Base-by-base conservation (phyloP, 2,329 filamentous ascomycete genomes). In the Xylaria sp. region DNA sequence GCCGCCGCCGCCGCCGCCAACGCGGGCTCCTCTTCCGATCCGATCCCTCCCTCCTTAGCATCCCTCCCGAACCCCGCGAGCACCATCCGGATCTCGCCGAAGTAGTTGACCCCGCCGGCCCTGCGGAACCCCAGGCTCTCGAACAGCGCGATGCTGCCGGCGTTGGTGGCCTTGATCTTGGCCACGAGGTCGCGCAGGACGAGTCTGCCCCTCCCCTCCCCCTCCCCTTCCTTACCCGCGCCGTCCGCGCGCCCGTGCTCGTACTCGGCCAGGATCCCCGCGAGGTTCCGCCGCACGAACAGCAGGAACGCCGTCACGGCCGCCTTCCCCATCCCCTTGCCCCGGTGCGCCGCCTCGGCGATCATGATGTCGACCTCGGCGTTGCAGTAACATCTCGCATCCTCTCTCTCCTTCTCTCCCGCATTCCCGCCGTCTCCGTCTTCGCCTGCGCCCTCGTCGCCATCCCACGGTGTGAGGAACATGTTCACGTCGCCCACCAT, bases 401-500 rank as follows among this genome's bases (percentile, higher is more conserved):
- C 52, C 26, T 18, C 44, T 7, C 56, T 54, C 2, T 64, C 54
- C 7, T 51, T 53, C 13, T 50, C 62, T 11, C 51, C 54, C n/a
- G 51, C 63, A 6, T 67, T 67, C 0, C 68, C 66, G 0, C 70
- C 44, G 22, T 62, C 51, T 24, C 55, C 62, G 3, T 55, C 51
- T 20, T 54, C 62, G 6, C 67, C 67, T 0, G 69, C 68, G 0
- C 71, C 57, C 17, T 77, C 76, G 0, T 82, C 79, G 0, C 78
- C 79, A 9, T 87, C 81, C 44, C 78, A 78, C 0, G 80, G 69
- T 34, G 83, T 85, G 1, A 97, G 74, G 68, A 97, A 97, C 34
- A 97, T 78, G 67, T 92, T 92, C 44, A 92, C 81, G 65, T 92
- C 90, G 1, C 90, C 90, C 7, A 90, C 68, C 85, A 91, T 90